phyloP scores from a whole-genome alignment of 345 rosid genomes.

The Eucalyptus caleyi region DNA sequence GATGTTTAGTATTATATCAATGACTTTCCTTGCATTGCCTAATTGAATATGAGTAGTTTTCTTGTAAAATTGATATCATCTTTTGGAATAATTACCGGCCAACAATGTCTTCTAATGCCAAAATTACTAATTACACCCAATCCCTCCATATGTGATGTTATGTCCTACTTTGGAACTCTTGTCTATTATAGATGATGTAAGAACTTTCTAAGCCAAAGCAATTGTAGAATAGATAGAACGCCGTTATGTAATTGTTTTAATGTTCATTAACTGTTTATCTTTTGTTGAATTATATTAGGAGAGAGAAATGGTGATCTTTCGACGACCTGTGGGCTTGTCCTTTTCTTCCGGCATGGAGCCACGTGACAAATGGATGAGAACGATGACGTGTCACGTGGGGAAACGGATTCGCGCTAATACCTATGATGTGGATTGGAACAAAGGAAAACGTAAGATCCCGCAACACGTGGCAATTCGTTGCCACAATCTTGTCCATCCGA shows the following conservation, averaged over 20 bases:
- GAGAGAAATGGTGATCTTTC: background rate
- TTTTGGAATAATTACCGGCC: too few species aligned
- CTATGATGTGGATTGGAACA: background rate
- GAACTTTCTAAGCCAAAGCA: background rate
- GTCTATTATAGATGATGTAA: background rate
- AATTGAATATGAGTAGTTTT: background rate
- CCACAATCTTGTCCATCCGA: background rate
- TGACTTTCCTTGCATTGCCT: background rate
- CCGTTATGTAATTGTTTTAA: background rate
- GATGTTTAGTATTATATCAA: too few species aligned
- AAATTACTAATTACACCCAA: background rate
- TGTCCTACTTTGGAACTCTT: background rate
- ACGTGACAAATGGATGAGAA: slow-evolving; percentile 7
- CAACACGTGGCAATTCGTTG: background rate
- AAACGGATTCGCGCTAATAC: background rate
- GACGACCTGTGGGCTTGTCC: background rate
- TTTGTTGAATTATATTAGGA: background rate
- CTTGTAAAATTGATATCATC: too few species aligned
- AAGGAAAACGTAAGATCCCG: background rate
- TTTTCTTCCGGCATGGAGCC: background rate
- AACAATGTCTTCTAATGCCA: background rate
- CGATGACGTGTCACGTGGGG: slow-evolving; percentile 9
- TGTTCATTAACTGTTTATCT: background rate
- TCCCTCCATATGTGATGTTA: background rate
- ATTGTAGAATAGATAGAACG: background rate